These are phyloP conservation scores for Pyrenophora graminea DNA, from an alignment of 2,329 filamentous ascomycete genomes.

Conservation along the genomic window DNA sequence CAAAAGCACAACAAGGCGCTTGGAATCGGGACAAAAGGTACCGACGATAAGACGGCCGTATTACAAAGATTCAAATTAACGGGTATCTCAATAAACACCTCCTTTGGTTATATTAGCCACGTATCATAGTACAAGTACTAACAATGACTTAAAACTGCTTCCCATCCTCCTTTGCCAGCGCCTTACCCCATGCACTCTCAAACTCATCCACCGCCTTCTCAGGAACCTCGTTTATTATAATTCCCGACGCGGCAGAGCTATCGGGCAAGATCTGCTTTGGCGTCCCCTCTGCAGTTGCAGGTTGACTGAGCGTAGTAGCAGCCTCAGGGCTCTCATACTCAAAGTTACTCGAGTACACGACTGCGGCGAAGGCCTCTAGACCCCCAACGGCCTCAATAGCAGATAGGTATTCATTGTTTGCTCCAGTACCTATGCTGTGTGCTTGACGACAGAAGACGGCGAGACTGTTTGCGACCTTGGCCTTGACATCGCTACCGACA, in stretches of 20 bases:
- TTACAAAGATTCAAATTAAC: conserved; percentile 17
- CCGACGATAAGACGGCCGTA: neutral
- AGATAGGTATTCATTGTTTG: conserved; percentile 55
- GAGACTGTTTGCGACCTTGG: conserved; percentile 85
- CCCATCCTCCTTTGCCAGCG: conserved; percentile 54
- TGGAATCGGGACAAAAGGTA: neutral
- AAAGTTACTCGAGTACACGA: conserved; percentile 85
- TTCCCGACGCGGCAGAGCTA: conserved; percentile 58
- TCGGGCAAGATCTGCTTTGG: conserved; percentile 46
- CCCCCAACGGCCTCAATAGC: conserved; percentile 77
- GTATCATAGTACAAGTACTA: too few relatives aligned
- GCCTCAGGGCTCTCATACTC: conserved; percentile 55
- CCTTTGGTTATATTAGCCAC: too few relatives aligned
- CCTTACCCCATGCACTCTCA: conserved; percentile 73
- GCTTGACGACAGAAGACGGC: conserved; percentile 91
- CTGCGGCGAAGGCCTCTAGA: conserved; percentile 80
- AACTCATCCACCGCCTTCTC: conserved; percentile 57
- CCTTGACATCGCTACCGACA: conserved; percentile 56
- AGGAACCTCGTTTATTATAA: conserved; percentile 48
- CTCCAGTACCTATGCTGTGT: conserved; percentile 76
- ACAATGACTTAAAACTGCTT: conserved; percentile 15
- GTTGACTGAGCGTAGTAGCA: conserved; percentile 4
- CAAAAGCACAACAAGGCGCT: neutral
- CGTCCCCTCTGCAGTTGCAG: conserved; percentile 55
- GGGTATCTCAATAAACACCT: conserved; percentile 23